Conservation (phyloP, 768 basidiomycete genomes). For the Mycena rebaudengoi region DNA sequence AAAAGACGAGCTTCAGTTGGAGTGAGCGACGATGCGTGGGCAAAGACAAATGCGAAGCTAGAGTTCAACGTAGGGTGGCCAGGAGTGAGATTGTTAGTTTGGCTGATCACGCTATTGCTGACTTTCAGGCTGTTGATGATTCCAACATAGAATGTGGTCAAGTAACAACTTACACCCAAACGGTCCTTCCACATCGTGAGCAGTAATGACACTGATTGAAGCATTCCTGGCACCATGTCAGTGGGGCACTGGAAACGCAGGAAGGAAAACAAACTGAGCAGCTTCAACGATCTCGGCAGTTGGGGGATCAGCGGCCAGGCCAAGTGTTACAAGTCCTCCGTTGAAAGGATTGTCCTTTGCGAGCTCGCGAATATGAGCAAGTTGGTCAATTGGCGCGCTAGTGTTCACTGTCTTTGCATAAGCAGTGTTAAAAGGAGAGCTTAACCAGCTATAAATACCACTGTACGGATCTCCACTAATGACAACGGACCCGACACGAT, state of each 20-base stretch:
- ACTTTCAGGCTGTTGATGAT: not conserved
- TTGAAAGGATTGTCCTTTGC: conserved; percentile 12
- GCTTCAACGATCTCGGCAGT: conserved; percentile 10
- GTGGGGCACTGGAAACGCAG: not conserved
- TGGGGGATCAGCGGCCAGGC: conserved; percentile 10
- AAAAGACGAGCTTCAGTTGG: conserved; percentile 7
- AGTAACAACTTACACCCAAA: not conserved
- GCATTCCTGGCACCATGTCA: conserved; percentile 7
- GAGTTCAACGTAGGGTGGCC: conserved; percentile 2
- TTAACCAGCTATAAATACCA: not conserved
- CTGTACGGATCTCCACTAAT: conserved; percentile 17
- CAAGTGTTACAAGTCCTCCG: conserved; percentile 8
- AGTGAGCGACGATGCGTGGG: conserved; percentile 5
- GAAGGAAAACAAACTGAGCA: not conserved
- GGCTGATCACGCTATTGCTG: not conserved
- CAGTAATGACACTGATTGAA: conserved; percentile 10
- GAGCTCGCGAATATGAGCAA: conserved; percentile 17
- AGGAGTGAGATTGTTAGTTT: not conserved
- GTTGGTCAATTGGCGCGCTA: conserved; percentile 13
- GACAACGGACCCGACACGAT: conserved; percentile 12
- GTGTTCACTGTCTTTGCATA: conserved; percentile 4
- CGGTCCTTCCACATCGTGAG: conserved; percentile 9
- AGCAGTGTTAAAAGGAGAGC: not conserved
- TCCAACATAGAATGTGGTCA: not conserved
- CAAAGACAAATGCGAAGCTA: conserved; percentile 15